Base-by-base conservation (phyloP, 768 basidiomycete species). In the Naganishia antarctica region DNA sequence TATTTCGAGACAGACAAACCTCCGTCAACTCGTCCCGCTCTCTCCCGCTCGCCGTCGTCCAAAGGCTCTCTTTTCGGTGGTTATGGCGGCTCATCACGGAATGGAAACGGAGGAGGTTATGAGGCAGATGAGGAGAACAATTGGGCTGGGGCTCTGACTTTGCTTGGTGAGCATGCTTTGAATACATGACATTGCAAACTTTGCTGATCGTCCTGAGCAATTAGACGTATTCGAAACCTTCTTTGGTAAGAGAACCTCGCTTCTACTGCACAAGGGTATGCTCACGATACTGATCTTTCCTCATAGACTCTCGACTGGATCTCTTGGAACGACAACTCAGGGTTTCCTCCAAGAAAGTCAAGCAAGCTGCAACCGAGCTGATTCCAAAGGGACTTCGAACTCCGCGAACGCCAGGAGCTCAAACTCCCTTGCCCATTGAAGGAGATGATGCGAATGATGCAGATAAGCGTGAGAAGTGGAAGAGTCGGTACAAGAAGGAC, bases 171-270 rank as follows among this genome's bases (percentile, higher is more conserved):
- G 83, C 76, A 47, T 60, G 34, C 31, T 31, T 58, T 63, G 26
- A 16, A 25, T 18, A 40, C 44, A 34, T 57, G 37, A 9, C 25
- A 23, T 25, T 48, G 45, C 48, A 6, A 11, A 11, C 34, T 32
- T 41, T 34, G 41, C n/a, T 23, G 47, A 26, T 49, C 4, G 15
- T 25, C 8, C 32, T 45, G 60, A 3, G 32, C 12, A 21, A 23
- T 26, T 37, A 93, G 92, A 96, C 78, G 94, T 92, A 9, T 81
- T 92, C 76, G 92, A 96, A 79, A 96, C 92, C 0, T 96, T 88
- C 74, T 94, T 92, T 74, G 76, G 73, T 74, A 41, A 37, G 70
- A 44, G 25, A 40, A 5, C 32, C 16, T 47, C 28, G 16, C 41
- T 57, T 31, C 25, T 7, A 26, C 2, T 41, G 37, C 6, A n/a